Conservation (phyloP, 1,139 yeast species). For the Pichia sp. region DNA sequence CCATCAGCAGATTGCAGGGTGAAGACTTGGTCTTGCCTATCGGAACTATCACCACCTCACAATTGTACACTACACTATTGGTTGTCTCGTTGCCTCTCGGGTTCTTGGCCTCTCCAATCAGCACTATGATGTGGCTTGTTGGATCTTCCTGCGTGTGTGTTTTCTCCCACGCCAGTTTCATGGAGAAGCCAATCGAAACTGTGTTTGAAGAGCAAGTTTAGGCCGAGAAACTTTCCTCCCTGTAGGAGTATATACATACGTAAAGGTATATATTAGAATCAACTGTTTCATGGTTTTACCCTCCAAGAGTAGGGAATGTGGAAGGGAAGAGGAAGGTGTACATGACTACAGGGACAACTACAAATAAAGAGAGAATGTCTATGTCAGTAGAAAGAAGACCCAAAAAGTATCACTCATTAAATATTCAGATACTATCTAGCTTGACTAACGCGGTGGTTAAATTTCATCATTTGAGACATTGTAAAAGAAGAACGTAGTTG, state of each 20-base stretch:
- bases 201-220: conserved; percentile 87
- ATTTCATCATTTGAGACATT: conserved; percentile 27
- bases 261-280: neutral
- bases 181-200: conserved; percentile 97
- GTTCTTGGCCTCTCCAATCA: conserved; percentile 86
- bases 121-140: conserved; percentile 92
- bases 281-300: neutral
- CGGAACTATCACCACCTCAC: conserved; percentile 68
- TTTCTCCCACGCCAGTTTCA: conserved; percentile 83
- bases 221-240: conserved; percentile 4
- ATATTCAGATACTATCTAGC: conserved; percentile 36
- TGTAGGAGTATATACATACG: neutral
- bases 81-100: conserved; percentile 82
- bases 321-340: no score
- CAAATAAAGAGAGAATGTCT: neutral
- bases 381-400: conserved; percentile 32
- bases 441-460: conserved; percentile 32
- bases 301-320: neutral
- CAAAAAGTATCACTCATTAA: conserved; percentile 31
- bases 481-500: neutral
- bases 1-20: conserved; percentile 76
- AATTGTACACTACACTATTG: conserved; percentile 82
- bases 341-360: neutral
- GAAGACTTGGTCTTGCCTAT: conserved; percentile 72
- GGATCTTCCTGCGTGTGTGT: conserved; percentile 91